A percentile compares a stretch with the other conserved stretches of the same genome.
These are phyloP conservation scores for Candida endomychidarum DNA, from an alignment of 805 yeast genomes.

Conservation along the genomic window DNA sequence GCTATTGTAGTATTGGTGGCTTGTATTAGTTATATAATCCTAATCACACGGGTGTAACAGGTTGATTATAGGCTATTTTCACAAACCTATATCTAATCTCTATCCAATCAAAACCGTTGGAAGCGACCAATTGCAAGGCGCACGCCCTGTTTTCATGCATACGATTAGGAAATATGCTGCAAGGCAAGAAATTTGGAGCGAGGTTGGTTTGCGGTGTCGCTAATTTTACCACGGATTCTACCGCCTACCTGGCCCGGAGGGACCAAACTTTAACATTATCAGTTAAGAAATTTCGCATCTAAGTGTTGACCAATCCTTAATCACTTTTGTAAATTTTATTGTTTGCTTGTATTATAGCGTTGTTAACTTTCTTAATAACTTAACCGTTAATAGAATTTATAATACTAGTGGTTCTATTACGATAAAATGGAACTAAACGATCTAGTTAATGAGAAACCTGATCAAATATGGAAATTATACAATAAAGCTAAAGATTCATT, in stretches of 20 bases:
- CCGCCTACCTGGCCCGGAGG: background rate
- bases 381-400: background rate
- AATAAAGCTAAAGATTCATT: conserved; percentile 69
- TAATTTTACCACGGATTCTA: too few relatives aligned
- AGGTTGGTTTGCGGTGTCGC: too few relatives aligned
- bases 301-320: conserved; percentile 5
- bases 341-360: background rate
- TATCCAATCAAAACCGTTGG: conserved; percentile 2
- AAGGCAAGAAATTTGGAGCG: too few relatives aligned
- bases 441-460: conserved; percentile 16
- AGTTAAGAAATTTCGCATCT: conserved; percentile 1
- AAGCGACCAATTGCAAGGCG: background rate
- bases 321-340: background rate
- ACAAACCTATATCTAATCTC: conserved; percentile 3
- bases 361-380: too few relatives aligned
- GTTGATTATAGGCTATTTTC: background rate
- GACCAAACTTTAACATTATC: background rate
- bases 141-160: conserved; percentile 1
- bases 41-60: background rate
- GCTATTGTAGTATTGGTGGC: too few relatives aligned
- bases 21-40: too few relatives aligned
- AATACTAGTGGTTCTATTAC: too few relatives aligned
- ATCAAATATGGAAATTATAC: conserved; percentile 75
- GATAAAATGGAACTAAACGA: conserved; percentile 8
- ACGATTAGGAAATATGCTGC: conserved; percentile 1